phyloP scores from a whole-genome alignment of 2,329 filamentous ascomycete genomes.

The Claviceps capensis region DNA sequence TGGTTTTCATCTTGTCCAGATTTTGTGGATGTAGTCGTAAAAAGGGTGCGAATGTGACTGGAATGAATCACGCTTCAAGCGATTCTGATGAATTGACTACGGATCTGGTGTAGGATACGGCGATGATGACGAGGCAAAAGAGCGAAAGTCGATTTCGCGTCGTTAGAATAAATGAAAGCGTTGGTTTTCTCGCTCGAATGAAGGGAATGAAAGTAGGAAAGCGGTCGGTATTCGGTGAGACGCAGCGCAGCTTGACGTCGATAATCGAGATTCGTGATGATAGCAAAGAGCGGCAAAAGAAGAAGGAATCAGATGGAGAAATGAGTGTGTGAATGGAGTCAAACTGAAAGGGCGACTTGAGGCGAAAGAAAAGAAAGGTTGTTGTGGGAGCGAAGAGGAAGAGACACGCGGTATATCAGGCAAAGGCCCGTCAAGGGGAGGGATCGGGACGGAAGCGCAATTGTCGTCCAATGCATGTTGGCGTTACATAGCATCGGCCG shows the following conservation, averaged over 20 bases:
- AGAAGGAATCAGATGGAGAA: slow-evolving; percentile 13
- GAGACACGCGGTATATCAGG: slow-evolving; percentile 10
- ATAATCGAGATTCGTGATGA: slow-evolving; percentile 5
- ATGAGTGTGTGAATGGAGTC: slow-evolving; percentile 13
- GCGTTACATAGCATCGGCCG: neutral
- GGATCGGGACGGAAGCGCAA: neutral
- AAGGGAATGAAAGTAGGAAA: slow-evolving; percentile 11
- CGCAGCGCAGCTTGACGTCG: slow-evolving; percentile 8
- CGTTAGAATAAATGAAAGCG: slow-evolving; percentile 12
- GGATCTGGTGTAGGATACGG: neutral
- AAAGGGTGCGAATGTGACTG: neutral
- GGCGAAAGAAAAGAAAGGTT: neutral
- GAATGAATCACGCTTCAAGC: neutral
- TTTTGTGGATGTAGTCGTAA: neutral
- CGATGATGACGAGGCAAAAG: slow-evolving; percentile 2
- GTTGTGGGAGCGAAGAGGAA: neutral
- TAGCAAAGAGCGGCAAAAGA: slow-evolving; percentile 6
- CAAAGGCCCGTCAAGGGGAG: slow-evolving; percentile 6
- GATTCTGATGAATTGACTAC: neutral
- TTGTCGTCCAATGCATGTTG: neutral
- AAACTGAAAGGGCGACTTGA: slow-evolving; percentile 1
- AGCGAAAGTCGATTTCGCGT: slow-evolving; percentile 22
- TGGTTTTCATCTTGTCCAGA: slow-evolving; percentile 33
- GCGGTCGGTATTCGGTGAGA: slow-evolving; percentile 7
- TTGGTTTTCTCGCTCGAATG: slow-evolving; percentile 18